Evolutionary conservation across 208 protist genomes (phyloP), one percentile per base, ranked within the genome.

Genomic region (Acanthamoeba rhysodes): DNA sequence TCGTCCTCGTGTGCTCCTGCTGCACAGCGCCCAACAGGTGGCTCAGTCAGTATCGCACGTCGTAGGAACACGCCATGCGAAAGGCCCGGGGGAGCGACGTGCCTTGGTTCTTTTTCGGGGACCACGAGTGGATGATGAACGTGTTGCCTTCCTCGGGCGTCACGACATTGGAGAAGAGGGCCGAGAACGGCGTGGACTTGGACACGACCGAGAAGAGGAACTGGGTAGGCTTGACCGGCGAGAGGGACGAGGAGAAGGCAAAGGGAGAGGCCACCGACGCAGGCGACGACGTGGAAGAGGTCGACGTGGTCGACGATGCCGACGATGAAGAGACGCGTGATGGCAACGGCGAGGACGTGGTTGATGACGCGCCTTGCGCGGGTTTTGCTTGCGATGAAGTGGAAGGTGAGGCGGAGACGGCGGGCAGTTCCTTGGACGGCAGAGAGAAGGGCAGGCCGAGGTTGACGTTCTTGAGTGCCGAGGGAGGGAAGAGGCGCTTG

Each of bases 111-210:
- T 76, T 93, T 20, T 78, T 78, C 37, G 64, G 64, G 3, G 57
- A 93, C 62, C 87, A 90, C 80, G 80, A 90, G 34, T 90, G 80
- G 29, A 90, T 64, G 53, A 90, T 90, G 53, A 90, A 90, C 50
- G 27, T 45, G 53, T 90, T 90, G 27, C 80, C 80, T 32, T 90
- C 80, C 80, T 90, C 80, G 53, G 80, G 80, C 80, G 50, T 90
- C 16, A 64, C 50, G 12, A 90, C 50, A 12, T n/a, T 76, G 12
- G 57, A 78, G 87, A 93, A 93, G 45, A 93, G 87, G 22, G 87
- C 87, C 32, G 87, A 93, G 64, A 93, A 93, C 0, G 64, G 87
- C 22, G 87, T 57, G 16, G 87, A 70, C n/a, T 57, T 76, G 87
- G 62, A 78, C 34, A 93, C 57, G 27, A 93, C 62, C 8, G 87